A percentile compares a stretch with the other conserved stretches of the same genome.
Conservation (phyloP, 208 protist genomes). For the Trypanosoma grayi region DNA sequence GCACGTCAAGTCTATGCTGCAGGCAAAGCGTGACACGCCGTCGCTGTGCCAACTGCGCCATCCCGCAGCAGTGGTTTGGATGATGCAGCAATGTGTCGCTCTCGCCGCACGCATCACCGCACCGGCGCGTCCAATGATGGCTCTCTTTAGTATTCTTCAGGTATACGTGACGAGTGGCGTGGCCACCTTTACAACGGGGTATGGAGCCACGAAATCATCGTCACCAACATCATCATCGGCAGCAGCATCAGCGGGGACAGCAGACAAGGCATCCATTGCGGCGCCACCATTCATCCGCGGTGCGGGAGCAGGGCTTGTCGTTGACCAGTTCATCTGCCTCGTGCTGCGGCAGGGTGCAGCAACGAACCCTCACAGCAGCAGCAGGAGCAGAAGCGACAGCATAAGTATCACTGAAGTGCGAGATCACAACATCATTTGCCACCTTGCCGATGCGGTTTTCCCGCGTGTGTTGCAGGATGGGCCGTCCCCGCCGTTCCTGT, state of each 20-base stretch:
- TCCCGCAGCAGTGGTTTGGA: conserved; percentile 15
- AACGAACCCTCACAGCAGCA: not conserved
- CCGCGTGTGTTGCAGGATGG: not conserved
- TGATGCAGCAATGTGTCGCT: conserved; percentile 7
- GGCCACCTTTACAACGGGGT: conserved; percentile 5
- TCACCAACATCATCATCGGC: too few relatives aligned
- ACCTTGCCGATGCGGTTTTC: conserved; percentile 17
- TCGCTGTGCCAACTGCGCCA: conserved; percentile 11
- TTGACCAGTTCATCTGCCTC: conserved; percentile 17
- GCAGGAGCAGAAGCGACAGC: not conserved
- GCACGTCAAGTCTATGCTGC: conserved; percentile 8
- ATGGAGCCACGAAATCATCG: too few relatives aligned
- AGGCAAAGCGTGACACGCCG: not conserved
- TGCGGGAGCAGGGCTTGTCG: conserved; percentile 2
- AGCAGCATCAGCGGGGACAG: not conserved
- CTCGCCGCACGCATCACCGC: not conserved
- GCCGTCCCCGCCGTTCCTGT: conserved; percentile 14
- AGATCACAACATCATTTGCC: conserved; percentile 12
- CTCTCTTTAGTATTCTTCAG: conserved; percentile 17
- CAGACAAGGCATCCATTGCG: not conserved
- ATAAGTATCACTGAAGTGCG: not conserved
- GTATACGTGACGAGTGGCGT: conserved; percentile 14
- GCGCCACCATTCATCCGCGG: conserved; percentile 6
- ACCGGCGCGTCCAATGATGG: not conserved
- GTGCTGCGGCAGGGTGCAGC: not conserved